Evolutionary conservation across 768 basidiomycete species (phyloP), one percentile per base, ranked within the genome.

Genomic region (Trametes villosa): DNA sequence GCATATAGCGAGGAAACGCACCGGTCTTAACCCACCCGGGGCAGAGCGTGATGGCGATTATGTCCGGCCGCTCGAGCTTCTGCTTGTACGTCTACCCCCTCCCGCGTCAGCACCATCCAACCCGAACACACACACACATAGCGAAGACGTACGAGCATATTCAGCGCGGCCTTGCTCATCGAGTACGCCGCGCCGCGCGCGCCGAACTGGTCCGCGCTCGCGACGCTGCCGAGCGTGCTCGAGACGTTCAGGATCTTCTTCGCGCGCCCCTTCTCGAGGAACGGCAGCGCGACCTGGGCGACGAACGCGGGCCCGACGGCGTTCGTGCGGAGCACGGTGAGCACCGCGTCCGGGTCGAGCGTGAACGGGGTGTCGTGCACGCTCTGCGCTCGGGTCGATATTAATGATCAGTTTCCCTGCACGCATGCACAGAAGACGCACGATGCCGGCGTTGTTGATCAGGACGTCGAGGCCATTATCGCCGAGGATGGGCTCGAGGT

Each of bases 371-470:
- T n/a, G 46, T 54, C 59, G 26, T 17, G 17, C 48, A 29, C 30
- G 48, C 27, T 11, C 29, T 49, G n/a, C 29, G 13, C 27, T 27
- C 34, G 24, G 31, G 12, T 6, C 9, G 40, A 8, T n/a, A 17
- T 17, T 24, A 6, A 33, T 17, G 15, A 5, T 24, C 4, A 15
- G 20, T 24, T 9, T 24, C 24, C 26, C 27, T 3, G 45, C 5
- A 20, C n/a, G 11, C 36, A 26, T 20, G 18, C 5, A 18, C 18
- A 18, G 29, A 6, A 3, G 12, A n/a, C 44, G 52, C 52, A 76
- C 76, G 27, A 75, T 60, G 1, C 66, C 77, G 9, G 77, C 75
- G 38, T 76, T 77, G 65, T 77, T 79, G 52, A 77, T 60, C 17
- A 79, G 65, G 52, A 75, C 77, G 63, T 79, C 75, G 2, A 79